phyloP scores from a whole-genome alignment of 148 eudicot species.

The Heliamphora exappendiculata region DNA sequence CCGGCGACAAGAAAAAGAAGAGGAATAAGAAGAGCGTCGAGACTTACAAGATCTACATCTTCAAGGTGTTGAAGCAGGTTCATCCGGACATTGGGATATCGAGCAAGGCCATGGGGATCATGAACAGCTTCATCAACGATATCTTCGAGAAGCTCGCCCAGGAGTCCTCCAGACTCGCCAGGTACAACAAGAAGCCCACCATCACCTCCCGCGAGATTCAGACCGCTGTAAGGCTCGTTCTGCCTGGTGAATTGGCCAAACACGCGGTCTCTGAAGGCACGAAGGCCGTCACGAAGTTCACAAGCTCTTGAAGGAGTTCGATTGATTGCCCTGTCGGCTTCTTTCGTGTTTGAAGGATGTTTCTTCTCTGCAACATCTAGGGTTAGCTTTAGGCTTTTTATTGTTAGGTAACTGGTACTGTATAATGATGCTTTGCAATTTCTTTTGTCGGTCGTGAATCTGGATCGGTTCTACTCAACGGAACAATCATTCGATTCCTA shows the following conservation, averaged over 20 bases:
- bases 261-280: conserved; percentile 52
- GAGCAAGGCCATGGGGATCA: conserved; percentile 58
- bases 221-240: conserved; percentile 43
- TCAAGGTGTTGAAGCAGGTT: conserved; percentile 55
- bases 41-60: conserved; percentile 67
- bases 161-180: conserved; percentile 36
- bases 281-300: conserved; percentile 48
- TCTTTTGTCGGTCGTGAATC: neutral
- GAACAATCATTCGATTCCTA: neutral
- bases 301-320: conserved; percentile 19
- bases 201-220: conserved; percentile 46
- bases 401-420: neutral
- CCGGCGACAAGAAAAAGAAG: conserved; percentile 62
- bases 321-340: neutral
- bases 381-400: neutral
- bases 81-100: conserved; percentile 61
- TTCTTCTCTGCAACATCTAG: neutral
- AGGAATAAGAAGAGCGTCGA: conserved; percentile 46
- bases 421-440: neutral
- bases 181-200: conserved; percentile 52
- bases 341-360: neutral
- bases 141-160: conserved; percentile 57
- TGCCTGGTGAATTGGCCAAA: conserved; percentile 47
- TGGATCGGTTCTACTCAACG: neutral
- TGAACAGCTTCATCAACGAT: conserved; percentile 58